These are phyloP conservation scores for Erodium chrysanthum DNA, from an alignment of 441 rosid genomes.

Conservation along the genomic window DNA sequence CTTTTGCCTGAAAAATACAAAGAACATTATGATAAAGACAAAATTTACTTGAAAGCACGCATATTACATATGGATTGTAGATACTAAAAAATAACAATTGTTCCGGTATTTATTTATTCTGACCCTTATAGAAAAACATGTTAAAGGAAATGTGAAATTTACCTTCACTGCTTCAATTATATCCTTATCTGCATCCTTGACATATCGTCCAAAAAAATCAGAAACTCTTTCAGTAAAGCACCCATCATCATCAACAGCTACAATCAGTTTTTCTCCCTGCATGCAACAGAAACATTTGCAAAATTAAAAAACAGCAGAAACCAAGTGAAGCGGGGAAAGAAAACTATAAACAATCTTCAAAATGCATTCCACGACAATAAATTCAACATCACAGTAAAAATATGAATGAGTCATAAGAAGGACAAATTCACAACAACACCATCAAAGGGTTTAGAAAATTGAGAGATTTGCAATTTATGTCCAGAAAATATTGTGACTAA, in stretches of 20 bases:
- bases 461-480: background rate
- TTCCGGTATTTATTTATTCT: background rate
- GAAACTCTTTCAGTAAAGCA: constrained; percentile 65
- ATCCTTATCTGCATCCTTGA: constrained; percentile 91
- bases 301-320: background rate
- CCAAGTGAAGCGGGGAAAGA: constrained; percentile 3
- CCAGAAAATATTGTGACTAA: no score
- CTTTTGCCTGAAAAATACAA: constrained; percentile 58
- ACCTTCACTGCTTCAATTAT: constrained; percentile 88
- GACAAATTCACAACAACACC: background rate
- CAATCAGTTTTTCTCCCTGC: constrained; percentile 75
- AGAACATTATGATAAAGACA: constrained; percentile 9
- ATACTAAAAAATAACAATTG: background rate
- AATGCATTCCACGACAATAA: background rate
- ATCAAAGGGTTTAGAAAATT: background rate
- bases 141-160: constrained; percentile 9
- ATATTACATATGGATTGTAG: constrained; percentile 1
- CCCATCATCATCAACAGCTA: constrained; percentile 97
- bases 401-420: no score
- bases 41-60: constrained; percentile 2
- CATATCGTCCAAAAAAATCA: constrained; percentile 65
- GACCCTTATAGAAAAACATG: no score
- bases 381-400: background rate
- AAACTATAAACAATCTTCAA: background rate
- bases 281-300: constrained; percentile 14